Base-by-base conservation (phyloP, 2,329 filamentous ascomycete genomes). In the Calonectria naviculata region DNA sequence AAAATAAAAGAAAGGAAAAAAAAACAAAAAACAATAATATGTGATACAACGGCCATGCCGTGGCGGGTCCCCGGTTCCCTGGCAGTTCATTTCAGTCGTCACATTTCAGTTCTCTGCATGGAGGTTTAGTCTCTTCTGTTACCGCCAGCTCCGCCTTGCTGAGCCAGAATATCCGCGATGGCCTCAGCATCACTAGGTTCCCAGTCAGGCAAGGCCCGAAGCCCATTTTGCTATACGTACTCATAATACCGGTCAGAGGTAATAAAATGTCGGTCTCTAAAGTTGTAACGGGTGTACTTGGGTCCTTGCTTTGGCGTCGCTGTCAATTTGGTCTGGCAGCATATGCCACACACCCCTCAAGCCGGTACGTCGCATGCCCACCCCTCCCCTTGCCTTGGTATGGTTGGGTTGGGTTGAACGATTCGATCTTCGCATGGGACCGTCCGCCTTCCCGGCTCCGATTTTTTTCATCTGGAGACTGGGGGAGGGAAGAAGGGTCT, bases 391-490 rank as follows among this genome's bases (percentile, higher is more conserved):
- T 65, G 54, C 63, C 63, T 67, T 26, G 47, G 44, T 58, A 58
- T 54, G 65, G 68, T 70, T 63, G 60, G 67, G 60, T 52, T 68
- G 63, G 70, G 71, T 75, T 73, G 70, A 74, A 68, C 76, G 73
- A 72, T 75, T 66, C 73, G 77, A 78, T 78, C 77, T 78, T 78
- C 74, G 70, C 75, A 75, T 77, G 76, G 76, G 74, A 66, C 69
- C 68, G 67, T 71, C 69, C 70, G 68, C 73, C 61, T 77, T 75
- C 68, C 74, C 77, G 71, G 74, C 66, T 73, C 76, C 76, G 68
- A 71, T 76, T 74, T 78, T 76, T 73, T 71, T 77, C 70, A 72
- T 72, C 70, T 72, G 70, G 70, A 69, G 67, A 68, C 65, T 71
- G 64, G 64, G 68, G 68, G 58, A 70, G 62, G 52, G 31, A 58